Evolutionary conservation across 176 grass and related monocot genomes (phyloP), one percentile per base, ranked within the genome.

Genomic region (Carex parvula): DNA sequence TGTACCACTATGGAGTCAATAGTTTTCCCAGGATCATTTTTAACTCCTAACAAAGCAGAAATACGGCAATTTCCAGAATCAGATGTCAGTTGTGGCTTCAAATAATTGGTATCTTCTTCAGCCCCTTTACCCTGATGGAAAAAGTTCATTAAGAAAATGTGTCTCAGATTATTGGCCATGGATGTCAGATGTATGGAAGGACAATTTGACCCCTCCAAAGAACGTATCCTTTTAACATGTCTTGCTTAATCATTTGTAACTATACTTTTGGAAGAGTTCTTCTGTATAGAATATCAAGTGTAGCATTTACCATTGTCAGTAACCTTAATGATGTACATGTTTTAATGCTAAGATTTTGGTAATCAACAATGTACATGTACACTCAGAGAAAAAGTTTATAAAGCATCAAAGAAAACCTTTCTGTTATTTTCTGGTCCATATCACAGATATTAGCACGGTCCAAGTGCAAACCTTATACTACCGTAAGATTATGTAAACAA

Each of bases 21-120:
- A 82, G 95, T 67, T 84, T 98, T 98, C 81, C 95, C 95, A 85
- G 91, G 91, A 93, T 98, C 95, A 84, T 98, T 95, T n/a, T 80
- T 90, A 60, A 89, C 86, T 63, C 95, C 92, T 12, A 91, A 88
- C 91, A 98, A 90, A 65, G 94, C 92, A 88, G 85, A 91, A 84
- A 98, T 79, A 61, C 81, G 92, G 20, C 95, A 98, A 83, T 90
- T 95, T 54, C 95, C 95, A 11, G 91, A 91, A 93, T 95, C 86
- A 37, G 91, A 95, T 57, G 86, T 87, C 61, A 98, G 83, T n/a
- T 98, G 92, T 4, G 92, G 92, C 80, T 95, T 98, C 86, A 98
- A 87, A 82, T 98, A 98, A 98, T 86, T 76, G 92, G 92, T 59
- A 59, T 91, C 75, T 82, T 93, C 92, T 95, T 98, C 79, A 98